phyloP scores from a whole-genome alignment of 306 rosid species.

The Morella rubra region DNA sequence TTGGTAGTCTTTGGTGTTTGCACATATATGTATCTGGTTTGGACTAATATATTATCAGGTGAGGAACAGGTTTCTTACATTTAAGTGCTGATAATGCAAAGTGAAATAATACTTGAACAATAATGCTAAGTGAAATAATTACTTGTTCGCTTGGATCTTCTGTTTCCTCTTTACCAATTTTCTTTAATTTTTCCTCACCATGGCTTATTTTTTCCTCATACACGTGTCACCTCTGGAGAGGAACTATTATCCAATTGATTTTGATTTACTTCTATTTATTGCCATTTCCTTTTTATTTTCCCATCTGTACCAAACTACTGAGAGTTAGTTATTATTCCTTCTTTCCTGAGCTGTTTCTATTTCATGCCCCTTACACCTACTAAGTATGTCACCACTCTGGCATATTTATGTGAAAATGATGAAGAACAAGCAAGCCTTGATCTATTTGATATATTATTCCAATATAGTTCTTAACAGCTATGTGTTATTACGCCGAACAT shows the following conservation, averaged over 20 bases:
- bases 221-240: background rate
- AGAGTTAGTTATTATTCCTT: background rate
- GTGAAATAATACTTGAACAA: background rate
- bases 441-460: background rate
- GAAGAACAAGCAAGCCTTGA: background rate
- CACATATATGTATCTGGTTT: background rate
- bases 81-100: background rate
- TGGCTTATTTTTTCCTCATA: background rate
- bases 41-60: background rate
- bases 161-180: background rate
- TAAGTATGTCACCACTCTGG: background rate
- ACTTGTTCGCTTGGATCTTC: conserved; percentile 1
- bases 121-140: background rate
- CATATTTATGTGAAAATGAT: background rate
- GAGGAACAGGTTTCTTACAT: too few relatives aligned
- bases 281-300: background rate
- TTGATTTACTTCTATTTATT: background rate
- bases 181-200: background rate
- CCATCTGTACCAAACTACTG: background rate
- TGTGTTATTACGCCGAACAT: background rate
- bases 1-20: background rate
- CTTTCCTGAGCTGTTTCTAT: background rate
- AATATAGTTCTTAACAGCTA: background rate
- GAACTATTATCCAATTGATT: background rate
- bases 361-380: background rate